A percentile compares a stretch with the other conserved stretches of the same genome.
These are phyloP conservation scores for Viola pubescens DNA, from an alignment of 441 rosid species.

Conservation along the genomic window DNA sequence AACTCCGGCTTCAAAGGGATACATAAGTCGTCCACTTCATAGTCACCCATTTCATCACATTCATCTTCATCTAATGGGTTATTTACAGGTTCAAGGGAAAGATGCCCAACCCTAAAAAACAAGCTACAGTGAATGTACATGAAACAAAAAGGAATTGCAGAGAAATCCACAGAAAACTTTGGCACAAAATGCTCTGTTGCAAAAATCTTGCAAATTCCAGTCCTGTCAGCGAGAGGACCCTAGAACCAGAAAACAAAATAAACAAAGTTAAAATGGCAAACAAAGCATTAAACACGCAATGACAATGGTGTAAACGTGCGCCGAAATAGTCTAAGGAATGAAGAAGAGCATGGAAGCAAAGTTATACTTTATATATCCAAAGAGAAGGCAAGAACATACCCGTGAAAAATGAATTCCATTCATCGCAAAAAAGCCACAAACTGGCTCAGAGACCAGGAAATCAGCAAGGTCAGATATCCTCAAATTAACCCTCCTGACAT, in stretches of 20 bases:
- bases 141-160: constrained; percentile 64
- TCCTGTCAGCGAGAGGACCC: constrained; percentile 40
- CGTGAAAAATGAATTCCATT: constrained; percentile 47
- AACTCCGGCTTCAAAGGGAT: constrained; percentile 10
- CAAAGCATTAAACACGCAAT: too few relatives aligned
- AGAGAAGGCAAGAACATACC: constrained; percentile 33
- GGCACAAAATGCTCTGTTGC: constrained; percentile 36
- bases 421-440: constrained; percentile 38
- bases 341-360: not conserved
- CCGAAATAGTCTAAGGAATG: too few relatives aligned
- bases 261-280: not conserved
- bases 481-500: constrained; percentile 34
- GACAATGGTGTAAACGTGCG: too few relatives aligned
- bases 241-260: constrained; percentile 25
- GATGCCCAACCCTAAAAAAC: constrained; percentile 23
- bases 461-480: constrained; percentile 40
- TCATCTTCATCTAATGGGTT: constrained; percentile 21
- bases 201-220: constrained; percentile 67
- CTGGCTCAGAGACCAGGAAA: constrained; percentile 53
- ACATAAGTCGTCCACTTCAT: constrained; percentile 15
- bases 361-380: not conserved
- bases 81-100: constrained; percentile 35
- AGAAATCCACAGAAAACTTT: constrained; percentile 56
- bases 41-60: constrained; percentile 19
- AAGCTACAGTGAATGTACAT: constrained; percentile 40